Evolutionary conservation across 768 basidiomycete species (phyloP).

Genomic region (Boletus barrowsii): DNA sequence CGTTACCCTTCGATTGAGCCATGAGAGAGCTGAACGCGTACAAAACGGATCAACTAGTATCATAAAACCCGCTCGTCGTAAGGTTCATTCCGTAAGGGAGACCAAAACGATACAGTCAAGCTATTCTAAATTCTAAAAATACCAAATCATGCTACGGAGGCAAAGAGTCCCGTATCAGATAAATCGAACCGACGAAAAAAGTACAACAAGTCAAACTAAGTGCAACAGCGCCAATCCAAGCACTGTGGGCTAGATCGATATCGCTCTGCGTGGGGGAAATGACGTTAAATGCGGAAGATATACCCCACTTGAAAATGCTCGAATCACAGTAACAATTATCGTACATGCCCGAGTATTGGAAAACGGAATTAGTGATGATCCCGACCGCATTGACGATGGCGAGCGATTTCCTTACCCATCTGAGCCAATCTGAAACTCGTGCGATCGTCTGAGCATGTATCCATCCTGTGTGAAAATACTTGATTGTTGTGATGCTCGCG

Average conservation of each 20-base stretch:
- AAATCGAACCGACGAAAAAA: slow-evolving; percentile 29
- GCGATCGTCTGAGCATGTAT: not conserved
- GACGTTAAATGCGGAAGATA: slow-evolving; percentile 28
- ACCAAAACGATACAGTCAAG: too few relatives aligned
- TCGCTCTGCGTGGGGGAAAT: slow-evolving; percentile 19
- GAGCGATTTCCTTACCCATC: slow-evolving; percentile 27
- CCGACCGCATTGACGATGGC: slow-evolving; percentile 29
- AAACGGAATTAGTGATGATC: slow-evolving; percentile 25
- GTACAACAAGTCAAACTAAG: slow-evolving; percentile 25
- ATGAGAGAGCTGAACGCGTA: too few relatives aligned
- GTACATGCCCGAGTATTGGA: slow-evolving; percentile 30
- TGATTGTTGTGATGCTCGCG: not conserved
- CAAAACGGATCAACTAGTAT: too few relatives aligned
- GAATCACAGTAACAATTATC: slow-evolving; percentile 31
- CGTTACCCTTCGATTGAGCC: too few relatives aligned
- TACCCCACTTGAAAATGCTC: slow-evolving; percentile 19
- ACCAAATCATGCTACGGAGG: not conserved
- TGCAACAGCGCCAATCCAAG: slow-evolving; percentile 38
- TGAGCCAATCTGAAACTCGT: slow-evolving; percentile 14
- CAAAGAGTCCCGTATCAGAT: slow-evolving; percentile 25
- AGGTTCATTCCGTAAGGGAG: too few relatives aligned
- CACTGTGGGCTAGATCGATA: slow-evolving; percentile 22
- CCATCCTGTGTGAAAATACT: too few relatives aligned
- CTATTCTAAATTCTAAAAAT: too few relatives aligned
- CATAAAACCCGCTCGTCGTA: too few relatives aligned